Evolutionary conservation across 257 asterid genomes (phyloP).

Genomic region (Coffea canephora): DNA sequence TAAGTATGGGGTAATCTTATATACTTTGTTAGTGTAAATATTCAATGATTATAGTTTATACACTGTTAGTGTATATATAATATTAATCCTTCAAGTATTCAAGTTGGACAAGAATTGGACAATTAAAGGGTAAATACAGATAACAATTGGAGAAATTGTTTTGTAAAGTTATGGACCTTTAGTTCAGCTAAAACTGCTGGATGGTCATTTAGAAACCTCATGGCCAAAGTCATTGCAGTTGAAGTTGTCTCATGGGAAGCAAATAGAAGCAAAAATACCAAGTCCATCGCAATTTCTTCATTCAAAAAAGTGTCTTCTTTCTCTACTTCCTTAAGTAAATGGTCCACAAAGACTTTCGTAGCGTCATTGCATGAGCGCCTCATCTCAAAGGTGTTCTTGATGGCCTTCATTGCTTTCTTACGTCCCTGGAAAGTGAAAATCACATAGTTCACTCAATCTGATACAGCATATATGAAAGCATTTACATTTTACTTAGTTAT

Average conservation of each 20-base stretch:
- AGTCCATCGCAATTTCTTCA: slow-evolving; percentile 12
- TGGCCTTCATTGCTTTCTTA: slow-evolving; percentile 1
- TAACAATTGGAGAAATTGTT: neutral
- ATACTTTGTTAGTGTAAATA: too few relatives aligned
- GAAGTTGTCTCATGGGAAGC: slow-evolving; percentile 12
- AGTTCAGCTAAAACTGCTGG: neutral
- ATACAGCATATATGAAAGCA: slow-evolving; percentile 1
- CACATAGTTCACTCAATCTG: neutral
- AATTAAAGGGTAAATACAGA: neutral
- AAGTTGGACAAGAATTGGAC: neutral
- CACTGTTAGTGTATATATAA: too few relatives aligned
- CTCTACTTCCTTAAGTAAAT: slow-evolving; percentile 1
- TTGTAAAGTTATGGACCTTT: neutral
- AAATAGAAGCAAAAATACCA: slow-evolving; percentile 10
- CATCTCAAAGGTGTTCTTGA: neutral
- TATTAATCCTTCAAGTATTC: too few relatives aligned
- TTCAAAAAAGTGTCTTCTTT: slow-evolving; percentile 8
- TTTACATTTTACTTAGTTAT: neutral
- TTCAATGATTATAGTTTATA: too few relatives aligned
- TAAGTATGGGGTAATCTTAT: too few relatives aligned
- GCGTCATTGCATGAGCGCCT: neutral
- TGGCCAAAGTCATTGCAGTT: slow-evolving; percentile 7
- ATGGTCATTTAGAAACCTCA: slow-evolving; percentile 1
- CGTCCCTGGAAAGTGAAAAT: neutral
- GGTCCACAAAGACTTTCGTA: neutral